A percentile compares a stretch with the other conserved stretches of the same genome.
These are phyloP conservation scores for Debaryomyces sp. DNA, from an alignment of 1,139 yeast species.

Conservation along the genomic window DNA sequence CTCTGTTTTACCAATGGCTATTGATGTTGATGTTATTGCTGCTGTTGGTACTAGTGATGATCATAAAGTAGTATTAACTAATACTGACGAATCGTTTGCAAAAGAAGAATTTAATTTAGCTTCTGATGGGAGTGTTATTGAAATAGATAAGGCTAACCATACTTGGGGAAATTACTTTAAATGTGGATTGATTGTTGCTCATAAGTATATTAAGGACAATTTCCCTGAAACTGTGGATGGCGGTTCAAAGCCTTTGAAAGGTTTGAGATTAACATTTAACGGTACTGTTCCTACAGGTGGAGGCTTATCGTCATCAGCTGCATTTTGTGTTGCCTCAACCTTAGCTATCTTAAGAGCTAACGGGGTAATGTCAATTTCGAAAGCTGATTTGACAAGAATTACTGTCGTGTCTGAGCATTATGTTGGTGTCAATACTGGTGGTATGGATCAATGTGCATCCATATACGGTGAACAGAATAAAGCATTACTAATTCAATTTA, in stretches of 20 bases:
- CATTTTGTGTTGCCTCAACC: slow-evolving; percentile 69
- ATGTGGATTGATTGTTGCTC: slow-evolving; percentile 67
- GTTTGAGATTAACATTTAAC: slow-evolving; percentile 57
- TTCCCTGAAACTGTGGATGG: slow-evolving; percentile 21
- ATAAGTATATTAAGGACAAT: slow-evolving; percentile 46
- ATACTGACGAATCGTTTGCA: slow-evolving; percentile 37
- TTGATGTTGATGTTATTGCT: slow-evolving; percentile 63
- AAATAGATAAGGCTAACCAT: slow-evolving; percentile 51
- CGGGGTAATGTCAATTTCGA: slow-evolving; percentile 45
- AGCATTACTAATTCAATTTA: slow-evolving; percentile 63
- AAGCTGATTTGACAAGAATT: slow-evolving; percentile 58
- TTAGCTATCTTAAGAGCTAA: slow-evolving; percentile 60
- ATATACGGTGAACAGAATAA: slow-evolving; percentile 65
- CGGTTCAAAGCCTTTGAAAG: slow-evolving; percentile 33
- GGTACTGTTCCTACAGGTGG: slow-evolving; percentile 78
- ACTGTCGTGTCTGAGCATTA: slow-evolving; percentile 73
- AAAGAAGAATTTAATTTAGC: slow-evolving; percentile 37
- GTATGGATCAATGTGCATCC: slow-evolving; percentile 79
- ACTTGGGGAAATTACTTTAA: slow-evolving; percentile 72
- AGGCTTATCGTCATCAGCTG: slow-evolving; percentile 74
- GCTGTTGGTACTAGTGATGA: slow-evolving; percentile 45
- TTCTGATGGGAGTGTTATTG: slow-evolving; percentile 40
- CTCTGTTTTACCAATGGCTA: slow-evolving; percentile 80
- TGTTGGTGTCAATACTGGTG: slow-evolving; percentile 76
- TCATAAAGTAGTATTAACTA: slow-evolving; percentile 42